Base-by-base conservation (phyloP, 495 filamentous ascomycete species). In the Cryomyces minteri region DNA sequence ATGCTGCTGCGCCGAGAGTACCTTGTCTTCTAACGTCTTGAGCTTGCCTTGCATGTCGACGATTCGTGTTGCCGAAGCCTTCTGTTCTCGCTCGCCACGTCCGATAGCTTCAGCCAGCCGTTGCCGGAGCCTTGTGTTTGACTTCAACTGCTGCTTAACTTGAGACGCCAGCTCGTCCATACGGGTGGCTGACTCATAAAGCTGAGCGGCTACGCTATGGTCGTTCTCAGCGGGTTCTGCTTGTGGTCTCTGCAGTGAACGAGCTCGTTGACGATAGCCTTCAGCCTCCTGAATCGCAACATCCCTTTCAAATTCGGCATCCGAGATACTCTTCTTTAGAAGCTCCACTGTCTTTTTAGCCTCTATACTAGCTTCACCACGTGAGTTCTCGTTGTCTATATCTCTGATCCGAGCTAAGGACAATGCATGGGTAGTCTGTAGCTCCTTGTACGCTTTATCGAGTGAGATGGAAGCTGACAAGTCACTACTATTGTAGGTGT, bases 91-190 rank as follows among this genome's bases (percentile, higher is more conserved):
- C 56, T 96, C 90, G 44, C 90, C 90, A 51, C 86, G 81, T 43
- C 73, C 71, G 39, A 98, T 82, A 5, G 88, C 88, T 41, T 81
- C 74, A 8, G 80, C 73, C n/a, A 98, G 74, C n/a, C 90, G 79
- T 44, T 73, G 62, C 44, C 87, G 77, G 25, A 98, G 66, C 4
- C 73, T 64, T 29, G 70, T 71, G 58, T 95, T 96, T 14, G 71
- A 73, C 10, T 75, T 70, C 12, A 96, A 68, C 60, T 95, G 87
- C 43, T 72, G 64, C 32, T 77, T 76, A 29, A 95, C 84, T 55
- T 88, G 76, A 31, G 61, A 56, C 8, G 82, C 80, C 8, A 98
- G 69, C 45, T 76, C 69, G 51, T 93, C 83, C 43, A 88, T 79
- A 1, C 84, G 77, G 41, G 71, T 73, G 6, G 87, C 76, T 1